Evolutionary conservation across 345 rosid genomes (phyloP).

Genomic region (Stellera chamaejasme): DNA sequence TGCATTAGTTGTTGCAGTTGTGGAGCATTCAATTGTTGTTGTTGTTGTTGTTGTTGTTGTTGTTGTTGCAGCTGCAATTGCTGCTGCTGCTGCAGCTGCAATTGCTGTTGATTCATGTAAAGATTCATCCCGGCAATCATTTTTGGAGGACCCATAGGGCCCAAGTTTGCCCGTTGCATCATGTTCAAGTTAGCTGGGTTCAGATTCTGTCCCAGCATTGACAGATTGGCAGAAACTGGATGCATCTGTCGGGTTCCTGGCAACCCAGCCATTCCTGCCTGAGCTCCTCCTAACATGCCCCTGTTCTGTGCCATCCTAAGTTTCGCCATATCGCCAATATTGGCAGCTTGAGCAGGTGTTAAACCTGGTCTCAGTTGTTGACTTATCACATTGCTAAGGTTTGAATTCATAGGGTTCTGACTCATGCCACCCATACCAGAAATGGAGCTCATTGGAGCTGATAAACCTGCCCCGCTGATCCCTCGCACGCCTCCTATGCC

Average conservation of each 20-base stretch:
- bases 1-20: constrained; percentile 33
- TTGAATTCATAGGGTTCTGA: constrained; percentile 56
- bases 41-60: constrained; percentile 17
- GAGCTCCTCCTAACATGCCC: constrained; percentile 45
- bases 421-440: constrained; percentile 52
- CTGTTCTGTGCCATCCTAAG: constrained; percentile 25
- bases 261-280: constrained; percentile 56
- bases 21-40: constrained; percentile 18
- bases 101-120: constrained; percentile 57
- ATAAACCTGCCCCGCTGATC: constrained; percentile 56
- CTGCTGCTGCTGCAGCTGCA: constrained; percentile 25
- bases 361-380: constrained; percentile 56
- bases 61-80: constrained; percentile 19
- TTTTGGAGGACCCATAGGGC: constrained; percentile 89
- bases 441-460: constrained; percentile 61
- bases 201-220: constrained; percentile 51
- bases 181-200: constrained; percentile 49
- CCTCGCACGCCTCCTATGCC: constrained; percentile 65
- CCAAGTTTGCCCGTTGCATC: constrained; percentile 54
- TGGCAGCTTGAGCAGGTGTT: constrained; percentile 24
- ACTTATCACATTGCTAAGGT: constrained; percentile 37
- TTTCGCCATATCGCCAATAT: constrained; percentile 24
- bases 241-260: constrained; percentile 63
- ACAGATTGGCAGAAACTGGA: constrained; percentile 46
- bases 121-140: constrained; percentile 52